These are phyloP conservation scores for Ustilago hordei DNA, from an alignment of 1,284 basidiomycete species.

Conservation along the genomic window DNA sequence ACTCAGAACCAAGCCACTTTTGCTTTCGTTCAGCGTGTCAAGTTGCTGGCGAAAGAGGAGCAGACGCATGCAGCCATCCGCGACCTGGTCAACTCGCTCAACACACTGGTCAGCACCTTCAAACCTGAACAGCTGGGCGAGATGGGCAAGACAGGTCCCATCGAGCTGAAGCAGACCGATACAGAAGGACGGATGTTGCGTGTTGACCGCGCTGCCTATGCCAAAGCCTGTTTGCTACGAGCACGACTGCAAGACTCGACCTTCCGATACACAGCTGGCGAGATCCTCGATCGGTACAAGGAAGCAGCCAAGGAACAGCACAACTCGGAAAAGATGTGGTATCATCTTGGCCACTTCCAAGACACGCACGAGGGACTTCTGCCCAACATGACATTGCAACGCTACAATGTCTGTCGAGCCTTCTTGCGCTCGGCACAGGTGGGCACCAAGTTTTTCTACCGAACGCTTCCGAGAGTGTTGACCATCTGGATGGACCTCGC, in stretches of 20 bases:
- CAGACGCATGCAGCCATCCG: slow-evolving; percentile 88
- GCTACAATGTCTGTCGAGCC: slow-evolving; percentile 75
- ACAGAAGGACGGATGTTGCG: slow-evolving; percentile 23
- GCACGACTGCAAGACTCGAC: slow-evolving; percentile 94
- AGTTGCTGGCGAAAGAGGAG: slow-evolving; percentile 83
- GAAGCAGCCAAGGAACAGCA: slow-evolving; percentile 72
- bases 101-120: slow-evolving; percentile 29
- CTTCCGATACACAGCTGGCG: slow-evolving; percentile 79
- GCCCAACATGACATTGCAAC: slow-evolving; percentile 65
- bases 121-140: slow-evolving; percentile 31
- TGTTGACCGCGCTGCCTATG: slow-evolving; percentile 31
- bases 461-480: slow-evolving; percentile 90
- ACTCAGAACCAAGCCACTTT: slow-evolving; percentile 81
- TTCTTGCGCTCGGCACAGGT: slow-evolving; percentile 81
- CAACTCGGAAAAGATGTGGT: slow-evolving; percentile 73
- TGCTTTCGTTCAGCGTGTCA: slow-evolving; percentile 91
- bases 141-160: slow-evolving; percentile 17
- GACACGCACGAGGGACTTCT: slow-evolving; percentile 71
- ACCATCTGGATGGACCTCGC: slow-evolving; percentile 96
- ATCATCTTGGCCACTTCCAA: slow-evolving; percentile 55
- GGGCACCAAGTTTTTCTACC: slow-evolving; percentile 97
- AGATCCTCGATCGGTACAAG: slow-evolving; percentile 72
- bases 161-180: slow-evolving; percentile 38
- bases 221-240: slow-evolving; percentile 84
- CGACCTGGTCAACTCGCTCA: slow-evolving; percentile 85